A percentile compares a stretch with the other conserved stretches of the same genome.
Evolutionary conservation across 139 green algal genomes (phyloP).

Genomic region (Tetradesmus obliquus): DNA sequence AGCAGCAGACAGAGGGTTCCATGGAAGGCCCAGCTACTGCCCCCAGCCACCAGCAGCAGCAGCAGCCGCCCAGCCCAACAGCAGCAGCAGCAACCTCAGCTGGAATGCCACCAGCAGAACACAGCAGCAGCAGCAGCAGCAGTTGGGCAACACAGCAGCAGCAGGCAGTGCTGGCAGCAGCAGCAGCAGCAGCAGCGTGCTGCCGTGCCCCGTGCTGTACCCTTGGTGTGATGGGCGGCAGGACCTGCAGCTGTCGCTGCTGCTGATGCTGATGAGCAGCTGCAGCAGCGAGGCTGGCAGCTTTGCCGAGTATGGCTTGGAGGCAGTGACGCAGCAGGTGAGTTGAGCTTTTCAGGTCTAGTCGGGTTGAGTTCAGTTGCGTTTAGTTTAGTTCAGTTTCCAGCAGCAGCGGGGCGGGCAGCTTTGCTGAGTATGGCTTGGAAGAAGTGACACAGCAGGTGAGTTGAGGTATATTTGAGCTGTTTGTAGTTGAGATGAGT

Average conservation of each 20-base stretch:
- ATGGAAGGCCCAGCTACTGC: slow-evolving; percentile 19
- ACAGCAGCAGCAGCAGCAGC: neutral
- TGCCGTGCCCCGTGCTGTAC: slow-evolving; percentile 22
- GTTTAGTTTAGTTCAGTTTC: neutral
- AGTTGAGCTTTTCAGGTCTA: neutral
- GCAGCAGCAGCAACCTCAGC: neutral
- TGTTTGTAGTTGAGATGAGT: neutral
- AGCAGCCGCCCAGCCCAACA: neutral
- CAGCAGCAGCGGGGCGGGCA: neutral
- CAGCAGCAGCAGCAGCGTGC: neutral
- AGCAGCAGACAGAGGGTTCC: slow-evolving; percentile 21
- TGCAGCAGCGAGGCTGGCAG: slow-evolving; percentile 27
- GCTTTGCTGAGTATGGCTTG: slow-evolving; percentile 4
- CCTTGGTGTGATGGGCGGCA: slow-evolving; percentile 31
- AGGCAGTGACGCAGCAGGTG: slow-evolving; percentile 36
- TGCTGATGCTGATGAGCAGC: slow-evolving; percentile 39
- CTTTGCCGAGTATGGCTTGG: slow-evolving; percentile 25
- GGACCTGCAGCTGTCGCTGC: slow-evolving; percentile 41
- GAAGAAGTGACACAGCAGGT: slow-evolving; percentile 32
- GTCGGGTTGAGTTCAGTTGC: neutral
- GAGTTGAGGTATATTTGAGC: neutral
- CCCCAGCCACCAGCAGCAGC: neutral
- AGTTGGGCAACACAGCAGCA: neutral
- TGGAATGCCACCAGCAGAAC: neutral
- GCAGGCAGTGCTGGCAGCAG: neutral